These are phyloP conservation scores for Ustilago hordei DNA, from an alignment of 1,284 basidiomycete species.

Conservation along the genomic window DNA sequence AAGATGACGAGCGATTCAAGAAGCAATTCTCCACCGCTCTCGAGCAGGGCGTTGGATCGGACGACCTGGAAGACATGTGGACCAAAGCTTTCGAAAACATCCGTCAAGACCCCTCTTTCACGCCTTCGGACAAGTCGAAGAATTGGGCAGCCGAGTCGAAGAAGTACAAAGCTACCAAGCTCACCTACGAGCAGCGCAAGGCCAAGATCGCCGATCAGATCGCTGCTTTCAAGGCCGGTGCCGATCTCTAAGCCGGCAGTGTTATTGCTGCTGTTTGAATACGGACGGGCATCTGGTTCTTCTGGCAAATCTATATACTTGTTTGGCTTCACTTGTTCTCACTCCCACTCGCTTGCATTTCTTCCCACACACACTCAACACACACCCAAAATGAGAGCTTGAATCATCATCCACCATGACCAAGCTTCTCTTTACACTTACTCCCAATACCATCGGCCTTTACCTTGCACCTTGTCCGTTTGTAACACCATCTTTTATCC, in stretches of 20 bases:
- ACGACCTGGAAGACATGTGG: constrained; percentile 98
- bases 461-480: constrained; percentile 8
- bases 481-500: constrained; percentile 27
- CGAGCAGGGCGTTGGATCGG: constrained; percentile 92
- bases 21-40: constrained; percentile 97
- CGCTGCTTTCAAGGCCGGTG: constrained; percentile 59
- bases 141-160: constrained; percentile 90
- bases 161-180: constrained; percentile 80
- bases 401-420: background rate
- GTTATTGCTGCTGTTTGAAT: background rate
- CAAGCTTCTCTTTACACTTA: constrained; percentile 7
- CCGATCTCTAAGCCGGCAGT: constrained; percentile 25
- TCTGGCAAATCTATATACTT: background rate
- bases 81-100: constrained; percentile 83
- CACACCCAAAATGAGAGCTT: constrained; percentile 9
- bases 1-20: constrained; percentile 99
- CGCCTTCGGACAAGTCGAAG: constrained; percentile 87
- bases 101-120: constrained; percentile 92
- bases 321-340: constrained; percentile 20
- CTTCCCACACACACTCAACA: constrained; percentile 4
- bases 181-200: constrained; percentile 78
- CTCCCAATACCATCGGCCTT: constrained; percentile 23
- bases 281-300: background rate
- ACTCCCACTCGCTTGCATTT: constrained; percentile 6
- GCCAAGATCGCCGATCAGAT: constrained; percentile 66